These are phyloP conservation scores for Forsythia suspensa DNA, from an alignment of 257 asterid genomes.

Conservation along the genomic window DNA sequence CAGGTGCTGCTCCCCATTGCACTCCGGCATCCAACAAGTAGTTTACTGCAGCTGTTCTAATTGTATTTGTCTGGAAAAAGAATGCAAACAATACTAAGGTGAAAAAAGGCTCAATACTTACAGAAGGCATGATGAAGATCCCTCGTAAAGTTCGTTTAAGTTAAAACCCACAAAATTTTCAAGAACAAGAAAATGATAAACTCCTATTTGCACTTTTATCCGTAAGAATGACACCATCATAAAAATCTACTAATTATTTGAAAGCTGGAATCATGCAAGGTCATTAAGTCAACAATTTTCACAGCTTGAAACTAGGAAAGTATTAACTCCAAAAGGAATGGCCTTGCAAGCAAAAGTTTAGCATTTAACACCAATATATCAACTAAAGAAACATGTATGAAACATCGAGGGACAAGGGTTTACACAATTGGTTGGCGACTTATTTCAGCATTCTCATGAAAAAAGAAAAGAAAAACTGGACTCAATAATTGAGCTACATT, in stretches of 20 bases:
- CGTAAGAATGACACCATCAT: not conserved
- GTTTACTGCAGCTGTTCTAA: conserved; percentile 79
- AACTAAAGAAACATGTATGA: not conserved
- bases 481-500: not conserved
- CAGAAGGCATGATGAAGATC: conserved; percentile 8
- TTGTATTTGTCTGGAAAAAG: conserved; percentile 66
- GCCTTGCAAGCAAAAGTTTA: not conserved
- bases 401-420: not conserved
- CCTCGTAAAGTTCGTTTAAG: not conserved
- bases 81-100: conserved; percentile 20
- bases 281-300: not conserved
- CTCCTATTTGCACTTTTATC: not conserved
- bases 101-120: conserved; percentile 6
- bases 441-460: not conserved
- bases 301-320: not conserved
- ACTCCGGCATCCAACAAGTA: conserved; percentile 91
- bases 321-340: not conserved
- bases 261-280: not conserved
- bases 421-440: not conserved
- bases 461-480: not conserved
- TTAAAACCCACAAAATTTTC: not conserved
- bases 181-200: not conserved
- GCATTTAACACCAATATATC: not conserved
- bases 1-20: conserved; percentile 96
- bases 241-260: not conserved